Base-by-base conservation (phyloP, 2,329 filamentous ascomycete species). In the Microsporum ferrugineum region DNA sequence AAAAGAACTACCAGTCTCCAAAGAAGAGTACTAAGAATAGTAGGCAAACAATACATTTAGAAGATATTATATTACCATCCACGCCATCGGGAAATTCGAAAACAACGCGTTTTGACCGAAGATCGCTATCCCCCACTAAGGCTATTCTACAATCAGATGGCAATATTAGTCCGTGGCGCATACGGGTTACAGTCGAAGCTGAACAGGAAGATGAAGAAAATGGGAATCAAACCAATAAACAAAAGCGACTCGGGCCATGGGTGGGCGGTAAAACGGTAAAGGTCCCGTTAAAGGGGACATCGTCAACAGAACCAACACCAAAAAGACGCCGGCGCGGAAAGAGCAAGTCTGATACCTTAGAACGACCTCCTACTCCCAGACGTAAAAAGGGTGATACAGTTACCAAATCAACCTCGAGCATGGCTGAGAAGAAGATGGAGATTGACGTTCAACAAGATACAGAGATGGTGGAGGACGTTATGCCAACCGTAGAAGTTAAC, bases 141-240 rank as follows among this genome's bases (percentile, higher is more conserved):
- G 63, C 62, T 10, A 62, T 62, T 53, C 61, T 67, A 1, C 69
- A 69, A 49, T 66, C 69, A 8, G 74, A 75, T 6, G 72, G 71
- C 5, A 76, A 76, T 67, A 66, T 75, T 12, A 79, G 76, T 64
- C 77, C 77, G 33, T 78, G 77, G 77, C 74, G 76, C 60, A 78
- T 79, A 61, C 71, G 75, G 51, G 76, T 79, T 29, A 79, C 77
- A 0, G 72, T 79, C 39, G 76, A 79, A 66, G 77, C 77, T 23
- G 76, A 76, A 49, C 75, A 67, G 29, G 70, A 79, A 59, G 75
- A 77, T 41, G 74, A 73, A 36, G 71, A 78, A 59, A 75, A 76
- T 49, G 73, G 72, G 38, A 70, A 68, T 49, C 68, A 61, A 23
- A 69, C 68, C 51, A 51, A 31, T 36, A 60, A 70, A 68, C 63